Evolutionary conservation across 108 stramenopile genomes (phyloP), one percentile per base, ranked within the genome.

Genomic region (Pseudonitzschia delicatissima): DNA sequence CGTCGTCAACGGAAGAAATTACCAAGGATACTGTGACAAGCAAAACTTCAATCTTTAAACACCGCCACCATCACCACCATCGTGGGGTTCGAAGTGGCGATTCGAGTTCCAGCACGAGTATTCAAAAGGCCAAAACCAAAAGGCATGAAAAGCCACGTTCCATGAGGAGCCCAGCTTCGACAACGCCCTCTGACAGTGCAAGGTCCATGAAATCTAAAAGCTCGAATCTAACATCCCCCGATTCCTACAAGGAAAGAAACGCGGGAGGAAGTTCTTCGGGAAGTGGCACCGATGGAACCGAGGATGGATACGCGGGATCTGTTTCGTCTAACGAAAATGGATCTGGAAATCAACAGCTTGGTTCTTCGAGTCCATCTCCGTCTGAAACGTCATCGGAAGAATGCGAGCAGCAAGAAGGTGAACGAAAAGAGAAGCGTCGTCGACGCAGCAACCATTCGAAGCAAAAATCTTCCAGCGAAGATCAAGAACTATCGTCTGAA

Each of bases 251-350:
- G 35, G 21, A 32, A 35, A 23, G 26, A 35, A 53, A 8, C 3
- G 45, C 33, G 11, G 50, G 28, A 50, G 74, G 65, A 35, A 62
- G 45, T 12, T 77, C 68, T n/a, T 71, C 74, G n/a, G 74, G 82
- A 4, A 78, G 77, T 50, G 78, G 77, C 13, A 74, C 79, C 4
- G 79, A 80, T 45, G 78, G 77, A 34, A 74, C 79, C 6, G 79
- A 80, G 48, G 82, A 69, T 20, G 82, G 82, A 12, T 83, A 83
- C 34, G 74, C 73, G 3, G 82, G 71, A 11, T 77, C 77, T n/a
- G 82, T 74, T 26, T 77, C 77, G 23, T 77, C 81, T 3, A 77
- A 73, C 50, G 77, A 78, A 27, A 57, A 50, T 5, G 59, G 35
- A 26, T 26, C 68, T 8, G 32, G 69, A 57, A 23, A 44, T 31